Conservation (phyloP, 768 basidiomycete genomes). For the Pulveroboletus frians region DNA sequence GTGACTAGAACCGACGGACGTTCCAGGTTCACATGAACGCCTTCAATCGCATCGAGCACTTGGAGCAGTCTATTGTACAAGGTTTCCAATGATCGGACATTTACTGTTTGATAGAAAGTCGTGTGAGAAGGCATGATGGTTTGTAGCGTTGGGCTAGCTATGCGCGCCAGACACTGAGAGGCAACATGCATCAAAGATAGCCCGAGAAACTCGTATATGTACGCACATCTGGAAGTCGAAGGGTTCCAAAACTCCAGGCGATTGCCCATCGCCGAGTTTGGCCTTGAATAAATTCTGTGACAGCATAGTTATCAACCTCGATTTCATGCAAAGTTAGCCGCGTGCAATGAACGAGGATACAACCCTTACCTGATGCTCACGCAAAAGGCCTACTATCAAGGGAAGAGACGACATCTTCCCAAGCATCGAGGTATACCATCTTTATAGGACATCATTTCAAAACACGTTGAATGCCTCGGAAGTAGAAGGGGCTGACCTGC, state of each 20-base stretch:
- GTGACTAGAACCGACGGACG: conserved; percentile 22
- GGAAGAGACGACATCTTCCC: conserved; percentile 78
- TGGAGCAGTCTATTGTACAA: conserved; percentile 21
- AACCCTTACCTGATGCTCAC: conserved; percentile 37
- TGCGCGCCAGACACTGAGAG: conserved; percentile 34
- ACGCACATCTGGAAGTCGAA: conserved; percentile 75
- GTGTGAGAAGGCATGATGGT: conserved; percentile 55
- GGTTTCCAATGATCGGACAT: conserved; percentile 3
- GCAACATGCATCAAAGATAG: conserved; percentile 29
- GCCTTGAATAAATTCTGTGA: conserved; percentile 81
- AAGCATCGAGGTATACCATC: conserved; percentile 93
- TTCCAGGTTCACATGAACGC: conserved; percentile 13
- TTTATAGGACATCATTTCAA: not conserved
- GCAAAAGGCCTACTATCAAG: conserved; percentile 53
- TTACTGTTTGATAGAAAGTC: conserved; percentile 40
- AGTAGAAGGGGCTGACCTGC: conserved; percentile 42
- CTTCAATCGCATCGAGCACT: conserved; percentile 34
- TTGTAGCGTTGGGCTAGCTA: conserved; percentile 40
- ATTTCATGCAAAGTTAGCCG: not conserved
- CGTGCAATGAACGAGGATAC: not conserved
- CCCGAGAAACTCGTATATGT: not conserved
- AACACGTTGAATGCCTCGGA: not conserved
- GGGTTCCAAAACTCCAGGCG: conserved; percentile 72
- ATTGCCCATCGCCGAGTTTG: conserved; percentile 90
- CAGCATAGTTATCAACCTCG: conserved; percentile 82